Conservation (phyloP, 1,139 yeast genomes). For the Kodamaea anthophila region DNA sequence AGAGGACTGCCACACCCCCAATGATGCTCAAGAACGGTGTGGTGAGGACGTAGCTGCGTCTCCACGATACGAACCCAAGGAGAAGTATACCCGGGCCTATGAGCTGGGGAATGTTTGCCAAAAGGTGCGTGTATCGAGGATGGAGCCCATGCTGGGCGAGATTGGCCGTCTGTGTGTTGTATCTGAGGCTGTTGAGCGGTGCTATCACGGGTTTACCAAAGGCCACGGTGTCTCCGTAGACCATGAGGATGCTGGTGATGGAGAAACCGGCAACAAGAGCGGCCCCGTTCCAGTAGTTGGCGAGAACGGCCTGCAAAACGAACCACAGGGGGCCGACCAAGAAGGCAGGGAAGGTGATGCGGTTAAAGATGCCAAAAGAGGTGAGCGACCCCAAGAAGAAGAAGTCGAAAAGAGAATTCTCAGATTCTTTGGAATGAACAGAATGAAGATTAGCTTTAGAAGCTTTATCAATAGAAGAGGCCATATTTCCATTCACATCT, state of each 20-base stretch:
- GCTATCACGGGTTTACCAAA: conserved; percentile 40
- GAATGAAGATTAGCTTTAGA: neutral
- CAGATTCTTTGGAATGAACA: no score
- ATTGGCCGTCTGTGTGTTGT: conserved; percentile 57
- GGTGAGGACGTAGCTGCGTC: conserved; percentile 32
- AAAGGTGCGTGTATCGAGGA: conserved; percentile 64
- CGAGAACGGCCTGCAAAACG: conserved; percentile 31
- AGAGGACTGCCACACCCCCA: conserved; percentile 58
- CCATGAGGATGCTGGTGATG: conserved; percentile 31
- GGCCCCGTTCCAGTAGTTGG: conserved; percentile 19
- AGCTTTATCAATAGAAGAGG: conserved; percentile 16
- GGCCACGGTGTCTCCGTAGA: conserved; percentile 40
- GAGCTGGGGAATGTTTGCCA: conserved; percentile 72
- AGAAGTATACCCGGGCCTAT: conserved; percentile 69
- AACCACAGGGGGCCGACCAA: conserved; percentile 52
- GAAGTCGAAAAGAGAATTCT: no score
- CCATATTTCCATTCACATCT: conserved; percentile 4
- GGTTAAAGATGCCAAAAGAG: conserved; percentile 70
- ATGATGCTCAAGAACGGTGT: conserved; percentile 53
- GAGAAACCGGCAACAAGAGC: conserved; percentile 24
- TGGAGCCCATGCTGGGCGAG: conserved; percentile 79
- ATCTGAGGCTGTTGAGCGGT: conserved; percentile 69
- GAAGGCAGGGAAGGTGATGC: conserved; percentile 80
- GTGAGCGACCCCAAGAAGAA: conserved; percentile 44
- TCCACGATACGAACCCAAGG: conserved; percentile 25